phyloP scores from a whole-genome alignment of 1,284 basidiomycete genomes.

The Gomphus bonarii region DNA sequence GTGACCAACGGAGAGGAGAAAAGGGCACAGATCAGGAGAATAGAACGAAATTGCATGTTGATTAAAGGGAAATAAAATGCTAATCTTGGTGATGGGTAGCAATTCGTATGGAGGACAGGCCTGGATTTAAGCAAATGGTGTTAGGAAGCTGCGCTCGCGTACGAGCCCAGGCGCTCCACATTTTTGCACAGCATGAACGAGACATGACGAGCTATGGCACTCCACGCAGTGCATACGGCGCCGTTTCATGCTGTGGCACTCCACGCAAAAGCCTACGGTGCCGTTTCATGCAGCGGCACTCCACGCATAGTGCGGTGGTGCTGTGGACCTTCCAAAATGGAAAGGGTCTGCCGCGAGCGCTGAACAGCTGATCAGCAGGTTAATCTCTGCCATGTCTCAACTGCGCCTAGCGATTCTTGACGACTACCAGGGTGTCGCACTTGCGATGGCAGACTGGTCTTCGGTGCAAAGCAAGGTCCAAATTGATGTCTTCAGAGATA shows the following conservation, averaged over 20 bases:
- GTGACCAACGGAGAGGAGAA: neutral
- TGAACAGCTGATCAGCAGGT: too few species aligned
- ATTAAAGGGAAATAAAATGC: neutral
- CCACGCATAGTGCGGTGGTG: too few species aligned
- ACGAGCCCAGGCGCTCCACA: neutral
- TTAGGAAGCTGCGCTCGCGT: neutral
- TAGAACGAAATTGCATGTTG: neutral
- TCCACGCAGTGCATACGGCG: too few species aligned
- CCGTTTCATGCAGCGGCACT: too few species aligned
- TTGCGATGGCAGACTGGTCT: conserved; percentile 43
- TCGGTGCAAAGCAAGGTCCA: conserved; percentile 26
- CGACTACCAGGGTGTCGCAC: conserved; percentile 49
- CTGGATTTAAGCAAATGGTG: neutral
- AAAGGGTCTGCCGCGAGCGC: too few species aligned
- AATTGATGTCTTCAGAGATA: conserved; percentile 41
- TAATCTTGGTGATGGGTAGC: neutral
- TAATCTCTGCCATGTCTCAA: neutral
- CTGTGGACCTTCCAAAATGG: too few species aligned
- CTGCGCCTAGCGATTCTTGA: conserved; percentile 43
- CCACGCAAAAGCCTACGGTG: too few species aligned
- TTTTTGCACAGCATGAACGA: too few species aligned
- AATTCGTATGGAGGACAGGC: neutral
- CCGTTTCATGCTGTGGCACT: too few species aligned
- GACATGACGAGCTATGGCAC: too few species aligned
- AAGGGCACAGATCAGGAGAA: neutral